Conservation (phyloP, 352 stramenopile species). For the Globisporangium carolinianum region DNA sequence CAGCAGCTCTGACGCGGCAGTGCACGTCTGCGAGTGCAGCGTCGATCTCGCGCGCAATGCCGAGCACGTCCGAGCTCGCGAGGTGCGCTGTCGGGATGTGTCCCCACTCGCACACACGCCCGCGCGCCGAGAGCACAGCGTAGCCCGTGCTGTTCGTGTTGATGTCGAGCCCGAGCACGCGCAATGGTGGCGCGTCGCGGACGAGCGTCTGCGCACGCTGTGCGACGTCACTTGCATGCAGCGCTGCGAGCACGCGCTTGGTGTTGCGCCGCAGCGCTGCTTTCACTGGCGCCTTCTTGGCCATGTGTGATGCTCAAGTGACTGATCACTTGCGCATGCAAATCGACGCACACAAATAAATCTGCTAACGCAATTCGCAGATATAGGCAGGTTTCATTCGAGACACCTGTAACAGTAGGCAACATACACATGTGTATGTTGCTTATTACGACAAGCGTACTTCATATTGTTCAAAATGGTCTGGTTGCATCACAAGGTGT, state of each 20-base stretch:
- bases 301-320: slow-evolving; percentile 6
- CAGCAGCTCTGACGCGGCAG: background rate
- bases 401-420: no score
- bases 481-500: no score
- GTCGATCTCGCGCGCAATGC: slow-evolving; percentile 49
- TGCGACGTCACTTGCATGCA: slow-evolving; percentile 23
- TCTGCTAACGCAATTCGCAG: no score
- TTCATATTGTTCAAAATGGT: no score
- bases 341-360: no score
- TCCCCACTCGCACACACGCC: slow-evolving; percentile 45
- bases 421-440: no score
- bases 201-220: slow-evolving; percentile 19
- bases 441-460: no score
- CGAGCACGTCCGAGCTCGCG: slow-evolving; percentile 54
- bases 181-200: slow-evolving; percentile 24
- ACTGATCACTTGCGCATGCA: background rate
- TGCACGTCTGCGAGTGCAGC: slow-evolving; percentile 29
- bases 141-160: slow-evolving; percentile 84
- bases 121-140: slow-evolving; percentile 48
- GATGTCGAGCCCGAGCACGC: slow-evolving; percentile 73
- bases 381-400: no score
- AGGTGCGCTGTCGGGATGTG: slow-evolving; percentile 58
- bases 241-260: slow-evolving; percentile 45
- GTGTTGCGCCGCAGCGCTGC: slow-evolving; percentile 31
- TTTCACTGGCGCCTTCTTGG: slow-evolving; percentile 3